Evolutionary conservation across 495 filamentous ascomycete species (phyloP).

Genomic region (Friedmanniomyces simplex): DNA sequence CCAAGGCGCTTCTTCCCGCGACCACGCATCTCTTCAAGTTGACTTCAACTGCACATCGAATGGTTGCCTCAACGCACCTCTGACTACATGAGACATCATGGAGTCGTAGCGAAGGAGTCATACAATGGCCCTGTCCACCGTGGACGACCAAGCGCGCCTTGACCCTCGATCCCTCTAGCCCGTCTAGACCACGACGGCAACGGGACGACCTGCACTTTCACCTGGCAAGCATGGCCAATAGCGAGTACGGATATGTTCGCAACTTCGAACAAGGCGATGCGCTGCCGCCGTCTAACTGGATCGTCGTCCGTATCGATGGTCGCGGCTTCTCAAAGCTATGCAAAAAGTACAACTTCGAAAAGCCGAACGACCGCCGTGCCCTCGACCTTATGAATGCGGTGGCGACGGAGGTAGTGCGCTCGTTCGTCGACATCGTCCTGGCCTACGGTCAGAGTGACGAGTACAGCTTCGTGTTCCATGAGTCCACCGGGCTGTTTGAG

Average conservation of each 20-base stretch:
- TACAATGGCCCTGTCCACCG: too few species aligned
- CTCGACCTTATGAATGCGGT: conserved; percentile 91
- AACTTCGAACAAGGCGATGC: conserved; percentile 70
- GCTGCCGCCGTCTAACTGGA: conserved; percentile 83
- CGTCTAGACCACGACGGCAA: too few species aligned
- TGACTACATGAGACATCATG: too few species aligned
- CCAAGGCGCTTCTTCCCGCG: too few species aligned
- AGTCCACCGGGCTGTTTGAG: conserved; percentile 70
- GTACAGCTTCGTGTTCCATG: conserved; percentile 84
- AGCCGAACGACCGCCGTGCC: conserved; percentile 83
- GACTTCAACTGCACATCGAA: too few species aligned
- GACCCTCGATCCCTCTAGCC: too few species aligned
- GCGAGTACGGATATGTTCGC: conserved; percentile 86
- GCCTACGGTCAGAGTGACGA: conserved; percentile 93
- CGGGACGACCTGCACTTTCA: too few species aligned
- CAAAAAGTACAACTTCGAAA: conserved; percentile 66
- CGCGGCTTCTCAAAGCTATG: conserved; percentile 80
- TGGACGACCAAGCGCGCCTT: too few species aligned
- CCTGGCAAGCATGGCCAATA: conserved; percentile 15
- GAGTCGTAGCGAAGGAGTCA: too few species aligned
- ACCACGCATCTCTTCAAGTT: too few species aligned
- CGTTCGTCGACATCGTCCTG: conserved; percentile 73
- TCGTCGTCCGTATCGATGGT: conserved; percentile 86
- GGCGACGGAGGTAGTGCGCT: conserved; percentile 69
- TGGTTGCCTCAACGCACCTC: too few species aligned